A percentile compares a stretch with the other conserved stretches of the same genome.
phyloP scores from a whole-genome alignment of 2,329 filamentous ascomycete species.

The Fusarium zealandicum region DNA sequence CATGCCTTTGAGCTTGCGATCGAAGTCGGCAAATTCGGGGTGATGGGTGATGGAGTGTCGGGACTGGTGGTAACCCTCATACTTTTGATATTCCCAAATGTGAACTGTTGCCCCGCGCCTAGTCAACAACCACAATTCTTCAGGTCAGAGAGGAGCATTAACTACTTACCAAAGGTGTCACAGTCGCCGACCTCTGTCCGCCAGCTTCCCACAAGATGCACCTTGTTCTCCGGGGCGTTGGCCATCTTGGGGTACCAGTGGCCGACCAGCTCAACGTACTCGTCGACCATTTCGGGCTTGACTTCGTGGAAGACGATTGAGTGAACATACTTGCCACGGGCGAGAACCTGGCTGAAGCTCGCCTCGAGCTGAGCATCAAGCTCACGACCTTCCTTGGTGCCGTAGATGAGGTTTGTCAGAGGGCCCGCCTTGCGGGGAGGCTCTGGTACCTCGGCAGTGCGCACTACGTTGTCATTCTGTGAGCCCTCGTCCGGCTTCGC shows the following conservation, averaged over 20 bases:
- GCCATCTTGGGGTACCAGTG: constrained; percentile 94
- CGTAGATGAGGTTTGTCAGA: constrained; percentile 90
- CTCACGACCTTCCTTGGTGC: constrained; percentile 92
- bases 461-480: constrained; percentile 47
- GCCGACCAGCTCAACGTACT: constrained; percentile 90
- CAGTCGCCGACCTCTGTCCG: constrained; percentile 96
- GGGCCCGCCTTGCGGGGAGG: constrained; percentile 73
- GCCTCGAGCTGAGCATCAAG: constrained; percentile 95
- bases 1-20: constrained; percentile 82
- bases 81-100: constrained; percentile 99
- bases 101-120: constrained; percentile 69
- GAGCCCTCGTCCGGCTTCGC: constrained; percentile 50
- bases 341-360: constrained; percentile 93
- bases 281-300: constrained; percentile 92
- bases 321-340: constrained; percentile 97
- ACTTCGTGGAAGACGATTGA: constrained; percentile 97
- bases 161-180: constrained; percentile 84
- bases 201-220: constrained; percentile 97
- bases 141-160: background rate
- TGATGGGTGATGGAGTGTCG: constrained; percentile 83
- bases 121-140: constrained; percentile 16
- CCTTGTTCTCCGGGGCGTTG: constrained; percentile 83
- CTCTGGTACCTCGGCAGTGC: constrained; percentile 63
- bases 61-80: constrained; percentile 93
- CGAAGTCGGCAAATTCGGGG: constrained; percentile 84